Base-by-base conservation (phyloP, 179 eudicot genomes). In the Beta lomatogona region DNA sequence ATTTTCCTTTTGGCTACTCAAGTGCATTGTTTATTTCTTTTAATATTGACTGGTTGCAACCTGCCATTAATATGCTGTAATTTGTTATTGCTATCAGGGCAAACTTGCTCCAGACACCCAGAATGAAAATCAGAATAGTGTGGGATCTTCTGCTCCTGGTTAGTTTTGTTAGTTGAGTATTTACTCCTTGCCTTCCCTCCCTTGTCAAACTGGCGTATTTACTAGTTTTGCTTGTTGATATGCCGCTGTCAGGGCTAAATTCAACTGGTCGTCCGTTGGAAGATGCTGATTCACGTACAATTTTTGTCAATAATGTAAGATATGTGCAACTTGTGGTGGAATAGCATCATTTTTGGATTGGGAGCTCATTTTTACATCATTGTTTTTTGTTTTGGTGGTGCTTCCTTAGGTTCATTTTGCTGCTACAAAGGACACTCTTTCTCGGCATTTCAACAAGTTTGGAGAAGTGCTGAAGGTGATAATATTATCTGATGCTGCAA, bases 371-470 rank as follows among this genome's bases (percentile, higher is more conserved):
- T 82, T 54, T 44, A 65, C 58, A 64, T 75, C 31, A 71, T 75
- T 77, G 77, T 57, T 28, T 72, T n/a, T 28, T 78, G 88, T 77
- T 67, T 79, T 76, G 57, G 68, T 58, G 78, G 70, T 86, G 64
- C 16, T 18, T 90, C 54, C 60, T 4, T 88, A 96, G 99, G 97
- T 96, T 76, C 97, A 94, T 89, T 96, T 94, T 89, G 99, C 94
- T 80, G 97, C 99, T 41, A 92, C 98, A 9, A 94, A 91, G 89
- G 99, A 96, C 81, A 88, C 93, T 75, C 91, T 96, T 60, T 92
- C 99, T 67, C 89, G 95, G 36, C 97, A 96, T 85, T 96, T 96
- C 78, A 96, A 91, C 89, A 94, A 96, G 89, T 96, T 91, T 85
- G 99, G 98, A 55, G 99, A 94, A 77, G 97, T 96, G 67, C 84